These are phyloP conservation scores for Mimosa pudica DNA, from an alignment of 306 rosid genomes.

Conservation along the genomic window DNA sequence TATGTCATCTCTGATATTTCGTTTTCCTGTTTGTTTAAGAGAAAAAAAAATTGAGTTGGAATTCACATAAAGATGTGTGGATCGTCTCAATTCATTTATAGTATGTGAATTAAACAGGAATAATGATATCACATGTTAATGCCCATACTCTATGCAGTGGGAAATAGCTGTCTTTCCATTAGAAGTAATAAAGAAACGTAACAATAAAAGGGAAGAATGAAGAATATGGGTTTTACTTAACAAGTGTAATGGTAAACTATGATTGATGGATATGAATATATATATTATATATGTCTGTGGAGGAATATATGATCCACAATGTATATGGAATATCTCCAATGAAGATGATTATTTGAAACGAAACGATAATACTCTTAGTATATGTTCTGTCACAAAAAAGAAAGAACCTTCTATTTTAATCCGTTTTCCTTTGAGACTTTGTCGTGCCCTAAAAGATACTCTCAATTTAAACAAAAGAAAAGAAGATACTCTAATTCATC, in stretches of 20 bases:
- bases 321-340: constrained; percentile 28
- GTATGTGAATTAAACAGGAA: not conserved
- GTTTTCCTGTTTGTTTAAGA: not conserved
- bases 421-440: constrained; percentile 26
- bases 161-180: constrained; percentile 4
- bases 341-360: constrained; percentile 28
- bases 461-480: not conserved
- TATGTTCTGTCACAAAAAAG: constrained; percentile 1
- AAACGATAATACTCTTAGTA: not conserved
- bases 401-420: constrained; percentile 31
- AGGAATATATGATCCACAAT: constrained; percentile 33
- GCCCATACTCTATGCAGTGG: constrained; percentile 13
- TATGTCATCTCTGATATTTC: not conserved
- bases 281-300: not conserved
- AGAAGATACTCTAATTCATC: too few species aligned
- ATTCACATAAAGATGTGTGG: not conserved
- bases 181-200: not conserved
- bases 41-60: not conserved
- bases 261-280: not conserved
- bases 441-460: constrained; percentile 22
- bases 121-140: constrained; percentile 1
- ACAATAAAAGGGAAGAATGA: not conserved
- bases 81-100: not conserved
- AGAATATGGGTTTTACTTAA: not conserved
- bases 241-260: not conserved